Percentiles rank a stretch among this genome's conserved stretches.
Conservation (phyloP, 2,329 filamentous ascomycete species). For the Fusarium palustre region DNA sequence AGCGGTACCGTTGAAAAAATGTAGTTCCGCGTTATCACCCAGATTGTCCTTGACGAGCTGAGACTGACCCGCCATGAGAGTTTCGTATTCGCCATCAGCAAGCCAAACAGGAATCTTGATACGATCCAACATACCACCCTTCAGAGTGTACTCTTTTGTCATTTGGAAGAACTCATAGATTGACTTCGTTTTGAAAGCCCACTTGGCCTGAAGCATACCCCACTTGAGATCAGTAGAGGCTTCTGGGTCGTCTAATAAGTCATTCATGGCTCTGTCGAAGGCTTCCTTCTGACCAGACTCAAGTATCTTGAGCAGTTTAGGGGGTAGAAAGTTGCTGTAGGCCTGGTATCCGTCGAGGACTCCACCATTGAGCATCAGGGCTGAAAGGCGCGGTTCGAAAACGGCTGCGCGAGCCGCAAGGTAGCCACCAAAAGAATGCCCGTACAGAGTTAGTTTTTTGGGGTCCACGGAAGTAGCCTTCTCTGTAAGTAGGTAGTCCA, state of each 20-base stretch:
- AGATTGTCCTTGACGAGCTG: background rate
- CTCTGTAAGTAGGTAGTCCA: slow-evolving; percentile 9
- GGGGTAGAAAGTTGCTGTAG: slow-evolving; percentile 8
- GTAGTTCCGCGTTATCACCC: slow-evolving; percentile 11
- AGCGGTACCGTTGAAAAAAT: slow-evolving; percentile 23
- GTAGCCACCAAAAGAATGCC: slow-evolving; percentile 30
- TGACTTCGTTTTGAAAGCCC: slow-evolving; percentile 48
- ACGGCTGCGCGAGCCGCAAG: slow-evolving; percentile 30
- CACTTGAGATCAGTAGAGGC: slow-evolving; percentile 41
- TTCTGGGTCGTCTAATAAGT: slow-evolving; percentile 11
- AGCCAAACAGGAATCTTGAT: slow-evolving; percentile 45
- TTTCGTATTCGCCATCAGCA: slow-evolving; percentile 38
- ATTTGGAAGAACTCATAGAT: slow-evolving; percentile 46
- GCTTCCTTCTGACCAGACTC: slow-evolving; percentile 23
- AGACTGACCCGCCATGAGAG: slow-evolving; percentile 24
- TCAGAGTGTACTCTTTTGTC: slow-evolving; percentile 30
- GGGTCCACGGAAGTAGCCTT: slow-evolving; percentile 12
- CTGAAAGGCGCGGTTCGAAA: slow-evolving; percentile 22
- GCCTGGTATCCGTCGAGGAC: slow-evolving; percentile 30
- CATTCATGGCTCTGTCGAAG: slow-evolving; percentile 29
- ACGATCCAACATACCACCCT: slow-evolving; percentile 6
- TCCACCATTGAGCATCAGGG: slow-evolving; percentile 21
- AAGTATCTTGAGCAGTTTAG: slow-evolving; percentile 16
- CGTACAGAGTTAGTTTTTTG: background rate
- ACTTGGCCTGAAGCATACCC: slow-evolving; percentile 50